Evolutionary conservation across 306 rosid species (phyloP), one percentile per base, ranked within the genome.

Genomic region (Prunus campanulata): DNA sequence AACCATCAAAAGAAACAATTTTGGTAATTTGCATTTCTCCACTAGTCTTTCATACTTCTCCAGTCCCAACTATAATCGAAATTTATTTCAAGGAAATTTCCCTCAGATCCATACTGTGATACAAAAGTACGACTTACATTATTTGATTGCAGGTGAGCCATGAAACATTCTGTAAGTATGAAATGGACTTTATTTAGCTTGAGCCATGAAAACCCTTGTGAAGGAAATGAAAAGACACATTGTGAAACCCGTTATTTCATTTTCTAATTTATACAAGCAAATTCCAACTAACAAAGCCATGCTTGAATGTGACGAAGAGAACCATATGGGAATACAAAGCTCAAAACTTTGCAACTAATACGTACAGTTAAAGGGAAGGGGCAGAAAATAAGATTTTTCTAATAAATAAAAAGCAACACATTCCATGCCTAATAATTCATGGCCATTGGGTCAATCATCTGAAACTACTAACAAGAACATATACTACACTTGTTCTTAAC

Each of bases 101-200:
- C 68, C 71, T 11, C 50, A 61, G 12, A 44, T 12, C 72, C 19
- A 4, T 32, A 52, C 18, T 18, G 54, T 57, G 52, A 83, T 47
- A 83, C 61, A 83, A 74, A 49, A 75, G 55, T 80, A 30, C 44
- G 69, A 68, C 86, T 86, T 87, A 94, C 97, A 88, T 80, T 61
- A 71, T 74, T 48, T 83, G 83, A 84, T 78, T 84, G 88, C 86
- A 88, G 87, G 76, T 84, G n/a, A n/a, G n/a, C n/a, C n/a, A n/a
- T n/a, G n/a, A 87, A 66, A 94, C 97, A 75, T 27, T 81, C 98
- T 94, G 86, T 77, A 83, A 25, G 67, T 51, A 87, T 44, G n/a
- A 82, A 64, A 71, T 62, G 61, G 68, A 70, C 62, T 52, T 79
- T 71, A 79, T 73, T 81, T 69, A 77, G 82, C 60, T 76, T 27